Base-by-base conservation (phyloP, 352 stramenopile species). In the Pythium sukuiense region DNA sequence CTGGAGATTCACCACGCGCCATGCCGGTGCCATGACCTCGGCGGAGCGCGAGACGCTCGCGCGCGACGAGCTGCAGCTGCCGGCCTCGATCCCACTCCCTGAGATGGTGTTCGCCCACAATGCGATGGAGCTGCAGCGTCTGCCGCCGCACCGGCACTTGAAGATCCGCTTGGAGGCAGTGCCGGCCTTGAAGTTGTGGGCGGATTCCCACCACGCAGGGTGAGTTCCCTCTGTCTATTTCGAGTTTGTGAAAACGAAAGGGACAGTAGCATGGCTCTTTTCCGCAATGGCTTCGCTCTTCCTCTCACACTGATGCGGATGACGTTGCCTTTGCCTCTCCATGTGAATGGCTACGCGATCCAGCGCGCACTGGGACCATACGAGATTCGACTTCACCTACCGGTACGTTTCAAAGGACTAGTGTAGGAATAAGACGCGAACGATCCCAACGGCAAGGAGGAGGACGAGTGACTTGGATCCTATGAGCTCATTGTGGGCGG, bases 301-400 rank as follows among this genome's bases (percentile, higher is more conserved):
- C 39, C 13, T 48, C 39, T 48, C 39, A 24, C 39, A 24, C 1
- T 48, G 5, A 12, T 24, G 16, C 24, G 39, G 39, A 20, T 48
- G 39, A 45, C 37, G 37, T 45, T 37, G 8, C 32, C 32, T 37
- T 37, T 37, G 32, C 4, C 32, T 37, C 4, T 37, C 5, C 32
- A 37, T 37, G 32, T 4, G 32, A 37, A 37, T 37, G 16, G 7
- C n/a, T 62, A 26, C 13, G 14, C 26, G 20, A 35, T 55, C n/a
- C 49, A 80, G 63, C 6, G 62, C 32, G 32, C 30, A 56, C 45
- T 76, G 66, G 65, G 66, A 81, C 26, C 70, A 79, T 37, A 73
- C 76, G 2, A 75, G 72, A 24, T 86, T 81, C 66, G 81, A 88
- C 60, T 87, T 83, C 59, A 87, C 77, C 14, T 89, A 87, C 76